Percentiles rank a stretch among this genome's conserved stretches.
These are phyloP conservation scores for Monilinia fructicola DNA, from an alignment of 2,329 filamentous ascomycete genomes.

Conservation along the genomic window DNA sequence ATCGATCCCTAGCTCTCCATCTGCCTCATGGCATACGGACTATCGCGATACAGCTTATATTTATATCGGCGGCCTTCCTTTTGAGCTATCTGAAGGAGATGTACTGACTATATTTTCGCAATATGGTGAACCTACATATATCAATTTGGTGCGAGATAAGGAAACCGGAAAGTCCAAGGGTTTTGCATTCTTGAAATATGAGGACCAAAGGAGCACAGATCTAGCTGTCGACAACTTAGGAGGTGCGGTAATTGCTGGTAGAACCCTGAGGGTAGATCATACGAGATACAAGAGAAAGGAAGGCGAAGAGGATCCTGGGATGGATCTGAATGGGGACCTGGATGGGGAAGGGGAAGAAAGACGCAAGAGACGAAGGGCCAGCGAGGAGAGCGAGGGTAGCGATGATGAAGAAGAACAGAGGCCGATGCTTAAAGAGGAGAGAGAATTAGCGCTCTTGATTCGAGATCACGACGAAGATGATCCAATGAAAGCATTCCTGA, in stretches of 20 bases:
- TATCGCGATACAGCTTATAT: constrained; percentile 97
- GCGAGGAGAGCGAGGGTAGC: constrained; percentile 42
- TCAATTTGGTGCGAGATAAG: constrained; percentile 90
- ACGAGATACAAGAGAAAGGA: constrained; percentile 86
- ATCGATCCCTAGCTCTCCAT: constrained; percentile 59
- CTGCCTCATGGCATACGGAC: constrained; percentile 95
- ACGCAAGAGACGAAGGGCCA: constrained; percentile 41
- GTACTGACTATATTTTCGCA: constrained; percentile 96
- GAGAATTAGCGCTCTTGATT: constrained; percentile 72
- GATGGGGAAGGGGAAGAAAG: constrained; percentile 46
- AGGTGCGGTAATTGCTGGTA: constrained; percentile 77
- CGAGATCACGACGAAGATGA: constrained; percentile 89
- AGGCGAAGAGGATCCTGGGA: constrained; percentile 56
- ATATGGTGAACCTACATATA: constrained; percentile 89
- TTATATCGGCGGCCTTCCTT: constrained; percentile 92
- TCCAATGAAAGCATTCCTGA: constrained; percentile 90
- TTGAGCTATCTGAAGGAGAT: constrained; percentile 92
- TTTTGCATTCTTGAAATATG: constrained; percentile 96
- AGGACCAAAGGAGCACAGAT: constrained; percentile 94
- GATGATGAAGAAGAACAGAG: constrained; percentile 44
- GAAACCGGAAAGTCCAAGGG: constrained; percentile 94
- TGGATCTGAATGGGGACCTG: constrained; percentile 37
- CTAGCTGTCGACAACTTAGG: constrained; percentile 94
- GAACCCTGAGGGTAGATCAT: constrained; percentile 85
- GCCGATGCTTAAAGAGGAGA: constrained; percentile 76